Evolutionary conservation across 352 stramenopile genomes (phyloP).

Genomic region (Pythium brassicae): DNA sequence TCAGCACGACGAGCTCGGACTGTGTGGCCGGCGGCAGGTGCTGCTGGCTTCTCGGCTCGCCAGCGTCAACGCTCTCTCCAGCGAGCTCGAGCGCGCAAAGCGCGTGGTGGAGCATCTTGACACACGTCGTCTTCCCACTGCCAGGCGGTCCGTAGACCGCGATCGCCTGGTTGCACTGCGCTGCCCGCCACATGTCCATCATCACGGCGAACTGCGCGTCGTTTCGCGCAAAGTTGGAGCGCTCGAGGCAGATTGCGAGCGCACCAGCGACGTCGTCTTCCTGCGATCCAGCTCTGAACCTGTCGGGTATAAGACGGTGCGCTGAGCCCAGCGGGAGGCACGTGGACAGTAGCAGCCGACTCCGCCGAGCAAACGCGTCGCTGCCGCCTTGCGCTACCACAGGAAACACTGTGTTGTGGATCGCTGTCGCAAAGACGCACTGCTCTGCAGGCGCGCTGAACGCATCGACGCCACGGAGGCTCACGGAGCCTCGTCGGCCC

Average conservation of each 20-base stretch:
- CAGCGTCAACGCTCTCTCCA: neutral
- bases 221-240: constrained; percentile 13
- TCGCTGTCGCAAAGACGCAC: constrained; percentile 7
- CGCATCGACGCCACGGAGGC: neutral
- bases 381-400: neutral
- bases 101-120: constrained; percentile 43
- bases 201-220: constrained; percentile 19
- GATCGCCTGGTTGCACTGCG: constrained; percentile 23
- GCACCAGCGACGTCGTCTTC: constrained; percentile 36
- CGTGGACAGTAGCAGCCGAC: constrained; percentile 7
- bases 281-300: neutral
- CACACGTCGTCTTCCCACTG: constrained; percentile 44
- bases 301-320: constrained; percentile 17
- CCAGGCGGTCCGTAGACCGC: constrained; percentile 35
- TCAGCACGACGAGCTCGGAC: constrained; percentile 28
- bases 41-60: neutral
- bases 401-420: constrained; percentile 1
- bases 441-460: constrained; percentile 11
- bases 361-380: constrained; percentile 2
- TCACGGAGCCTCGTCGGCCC: neutral
- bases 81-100: constrained; percentile 38
- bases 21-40: neutral
- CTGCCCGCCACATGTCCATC: constrained; percentile 33
- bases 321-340: constrained; percentile 25
- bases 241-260: constrained; percentile 38